Percentiles rank a stretch among this genome's conserved stretches.
phyloP scores from a whole-genome alignment of 2,329 filamentous ascomycete genomes.

The Lasiodiplodia theobromae region DNA sequence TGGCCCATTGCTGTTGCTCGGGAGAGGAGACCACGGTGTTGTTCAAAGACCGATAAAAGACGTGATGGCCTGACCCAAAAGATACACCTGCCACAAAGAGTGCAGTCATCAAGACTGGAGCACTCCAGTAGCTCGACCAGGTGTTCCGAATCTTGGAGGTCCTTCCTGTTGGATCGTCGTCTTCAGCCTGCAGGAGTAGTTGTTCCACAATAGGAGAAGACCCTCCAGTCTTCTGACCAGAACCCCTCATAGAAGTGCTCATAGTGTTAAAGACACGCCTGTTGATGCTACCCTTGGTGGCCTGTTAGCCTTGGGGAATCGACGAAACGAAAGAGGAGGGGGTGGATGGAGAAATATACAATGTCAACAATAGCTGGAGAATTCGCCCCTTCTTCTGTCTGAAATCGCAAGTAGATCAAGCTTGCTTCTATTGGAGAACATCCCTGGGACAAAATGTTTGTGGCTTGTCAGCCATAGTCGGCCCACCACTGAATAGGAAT shows the following conservation, averaged over 20 bases:
- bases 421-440: too few relatives aligned
- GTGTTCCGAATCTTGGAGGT: neutral
- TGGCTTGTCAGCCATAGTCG: too few relatives aligned
- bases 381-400: too few relatives aligned
- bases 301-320: neutral
- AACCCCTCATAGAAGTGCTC: neutral
- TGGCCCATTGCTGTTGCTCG: constrained; percentile 7
- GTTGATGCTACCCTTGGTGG: neutral
- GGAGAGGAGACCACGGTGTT: neutral
- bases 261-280: neutral
- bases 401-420: too few relatives aligned
- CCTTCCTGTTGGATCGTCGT: neutral
- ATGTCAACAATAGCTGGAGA: neutral
- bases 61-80: neutral
- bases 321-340: neutral
- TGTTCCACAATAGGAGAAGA: neutral
- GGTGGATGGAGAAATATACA: neutral
- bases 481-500: too few relatives aligned
- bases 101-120: neutral
- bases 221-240: neutral
- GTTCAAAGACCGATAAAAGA: neutral
- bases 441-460: too few relatives aligned
- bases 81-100: neutral
- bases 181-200: neutral
- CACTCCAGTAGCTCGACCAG: neutral